These are phyloP conservation scores for Fusarium ambrosium DNA, from an alignment of 2,329 filamentous ascomycete genomes.

Conservation along the genomic window DNA sequence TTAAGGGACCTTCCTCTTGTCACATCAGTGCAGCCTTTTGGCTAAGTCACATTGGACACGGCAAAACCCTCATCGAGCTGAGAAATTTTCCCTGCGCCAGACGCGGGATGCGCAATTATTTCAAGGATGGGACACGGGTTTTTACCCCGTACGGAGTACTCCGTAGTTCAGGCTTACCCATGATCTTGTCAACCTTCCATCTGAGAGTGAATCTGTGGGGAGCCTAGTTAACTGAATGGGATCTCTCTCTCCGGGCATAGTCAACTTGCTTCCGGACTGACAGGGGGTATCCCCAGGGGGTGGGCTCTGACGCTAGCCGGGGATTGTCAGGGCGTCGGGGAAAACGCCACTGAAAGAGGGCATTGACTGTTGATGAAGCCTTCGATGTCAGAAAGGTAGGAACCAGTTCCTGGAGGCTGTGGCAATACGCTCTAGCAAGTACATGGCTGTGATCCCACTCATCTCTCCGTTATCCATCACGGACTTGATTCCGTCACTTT, in stretches of 20 bases:
- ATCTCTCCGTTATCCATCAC: background rate
- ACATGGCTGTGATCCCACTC: background rate
- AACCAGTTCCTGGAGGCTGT: background rate
- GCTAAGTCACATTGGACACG: too few species aligned
- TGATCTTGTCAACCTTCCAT: background rate
- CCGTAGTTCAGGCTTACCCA: background rate
- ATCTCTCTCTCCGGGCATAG: background rate
- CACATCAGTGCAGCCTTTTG: background rate
- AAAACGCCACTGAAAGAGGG: background rate
- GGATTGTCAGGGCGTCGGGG: background rate
- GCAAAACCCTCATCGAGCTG: background rate
- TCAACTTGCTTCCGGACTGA: background rate
- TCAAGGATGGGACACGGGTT: background rate
- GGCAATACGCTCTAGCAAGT: background rate
- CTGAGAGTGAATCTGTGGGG: conserved; percentile 13
- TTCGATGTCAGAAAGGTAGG: background rate
- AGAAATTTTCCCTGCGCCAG: background rate
- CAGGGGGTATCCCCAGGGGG: background rate
- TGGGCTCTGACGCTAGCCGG: background rate
- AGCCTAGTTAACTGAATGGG: background rate
- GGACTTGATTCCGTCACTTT: background rate
- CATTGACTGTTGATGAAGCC: background rate
- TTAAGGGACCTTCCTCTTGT: background rate
- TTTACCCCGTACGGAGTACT: conserved; percentile 3
- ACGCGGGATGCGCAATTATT: background rate